A percentile compares a stretch with the other conserved stretches of the same genome.
phyloP scores from a whole-genome alignment of 2,329 filamentous ascomycete species.

The Mycosphaerella sp. region DNA sequence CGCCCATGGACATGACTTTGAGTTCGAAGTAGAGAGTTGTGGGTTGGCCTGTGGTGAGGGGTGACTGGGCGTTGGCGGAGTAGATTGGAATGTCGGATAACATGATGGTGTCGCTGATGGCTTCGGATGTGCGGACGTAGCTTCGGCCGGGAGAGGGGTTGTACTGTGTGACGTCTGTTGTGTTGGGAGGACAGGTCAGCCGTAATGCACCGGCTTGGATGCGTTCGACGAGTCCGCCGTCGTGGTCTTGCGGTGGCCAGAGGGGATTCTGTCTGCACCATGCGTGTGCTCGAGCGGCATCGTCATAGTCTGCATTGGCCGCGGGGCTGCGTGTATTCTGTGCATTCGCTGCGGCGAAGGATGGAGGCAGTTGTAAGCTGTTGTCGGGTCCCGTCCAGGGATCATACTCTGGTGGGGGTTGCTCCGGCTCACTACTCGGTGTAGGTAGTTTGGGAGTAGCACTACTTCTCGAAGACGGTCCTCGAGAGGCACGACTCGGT shows the following conservation, averaged over 20 bases:
- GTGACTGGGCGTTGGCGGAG: conserved; percentile 52
- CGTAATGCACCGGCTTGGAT: conserved; percentile 47
- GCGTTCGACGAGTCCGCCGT: conserved; percentile 38
- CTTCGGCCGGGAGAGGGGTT: conserved; percentile 49
- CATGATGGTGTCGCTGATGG: conserved; percentile 56
- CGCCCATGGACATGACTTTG: conserved; percentile 46
- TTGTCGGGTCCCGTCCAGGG: conserved; percentile 71
- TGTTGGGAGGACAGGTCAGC: conserved; percentile 41
- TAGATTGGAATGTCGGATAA: conserved; percentile 66
- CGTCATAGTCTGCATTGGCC: conserved; percentile 60
- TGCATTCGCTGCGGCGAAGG: conserved; percentile 41
- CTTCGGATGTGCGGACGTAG: conserved; percentile 29
- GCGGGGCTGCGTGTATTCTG: conserved; percentile 59
- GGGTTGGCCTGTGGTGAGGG: conserved; percentile 44
- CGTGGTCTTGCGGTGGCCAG: conserved; percentile 43
- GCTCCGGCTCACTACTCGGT: conserved; percentile 15
- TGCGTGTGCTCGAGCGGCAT: conserved; percentile 57
- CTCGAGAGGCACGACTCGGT: conserved; percentile 17
- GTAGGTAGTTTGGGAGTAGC: conserved; percentile 14
- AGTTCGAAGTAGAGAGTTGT: conserved; percentile 70
- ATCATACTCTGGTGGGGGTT: conserved; percentile 54
- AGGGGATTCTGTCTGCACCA: conserved; percentile 62
- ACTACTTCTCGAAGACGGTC: conserved; percentile 12
- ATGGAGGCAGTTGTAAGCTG: conserved; percentile 67
- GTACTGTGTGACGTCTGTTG: conserved; percentile 40